Evolutionary conservation across 2,329 filamentous ascomycete species (phyloP), one percentile per base, ranked within the genome.

Genomic region (Arthrinium puccinioides): DNA sequence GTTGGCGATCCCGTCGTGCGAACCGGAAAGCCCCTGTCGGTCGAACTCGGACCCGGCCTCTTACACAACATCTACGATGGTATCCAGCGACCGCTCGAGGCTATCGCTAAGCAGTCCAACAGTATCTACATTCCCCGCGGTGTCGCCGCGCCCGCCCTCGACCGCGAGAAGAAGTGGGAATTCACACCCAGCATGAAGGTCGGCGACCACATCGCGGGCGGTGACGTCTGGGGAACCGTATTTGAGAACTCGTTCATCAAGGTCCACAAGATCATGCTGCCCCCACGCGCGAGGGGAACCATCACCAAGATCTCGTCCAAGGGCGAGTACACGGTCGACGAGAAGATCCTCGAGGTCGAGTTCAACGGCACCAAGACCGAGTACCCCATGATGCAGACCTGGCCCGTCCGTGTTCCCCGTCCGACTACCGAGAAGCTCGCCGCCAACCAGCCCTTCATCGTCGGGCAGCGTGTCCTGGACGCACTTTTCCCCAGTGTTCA

Each of bases 21-120:
- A 56, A 96, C 90, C 40, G 87, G 88, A 63, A 96, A 97, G 75
- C 92, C 92, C 46, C 73, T 98, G 39, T 96, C 92, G 41, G 92
- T 98, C 65, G 92, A 98, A 66, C 83, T 98, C 32, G 92, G 92
- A 35, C 92, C 92, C 46, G 92, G 92, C 60, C 72, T 98, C 62
- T 87, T 98, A 77, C 90, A 97, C 69, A 96, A 92, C 50, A 98
- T 98, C 64, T 98, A 97, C 74, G 92, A 98, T 63, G 92, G 92
- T 70, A 98, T 98, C 56, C 92, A 98, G 66, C 83, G 92, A 59
- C 92, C 92, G 35, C 81, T 98, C 53, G 83, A 83, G 66, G 81
- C 78, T 49, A 98, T 98, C 55, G 72, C 87, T 51, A 70, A 82
- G 27, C 66, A 76, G 33, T 80, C 88, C 36, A 71, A 87, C 57